Percentiles rank a stretch among this genome's conserved stretches.
phyloP scores from a whole-genome alignment of 352 stramenopile genomes.

The Phytopythium cucurbitacearum region DNA sequence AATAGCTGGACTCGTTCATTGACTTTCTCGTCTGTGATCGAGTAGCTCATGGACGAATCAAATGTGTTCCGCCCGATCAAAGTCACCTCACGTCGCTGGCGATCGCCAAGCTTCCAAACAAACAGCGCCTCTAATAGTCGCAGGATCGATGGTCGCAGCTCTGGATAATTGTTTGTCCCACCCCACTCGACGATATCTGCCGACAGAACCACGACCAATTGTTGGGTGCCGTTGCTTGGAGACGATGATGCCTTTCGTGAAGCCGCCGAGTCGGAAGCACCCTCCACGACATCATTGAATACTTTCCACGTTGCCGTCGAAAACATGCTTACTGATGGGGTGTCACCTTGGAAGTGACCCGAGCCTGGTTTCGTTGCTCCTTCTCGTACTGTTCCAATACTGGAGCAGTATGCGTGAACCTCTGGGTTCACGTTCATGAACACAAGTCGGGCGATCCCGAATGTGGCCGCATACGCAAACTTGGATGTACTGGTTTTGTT shows the following conservation, averaged over 20 bases:
- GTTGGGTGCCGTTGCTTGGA: constrained; percentile 34
- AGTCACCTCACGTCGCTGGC: constrained; percentile 24
- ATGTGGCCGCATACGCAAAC: constrained; percentile 33
- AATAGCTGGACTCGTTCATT: constrained; percentile 43
- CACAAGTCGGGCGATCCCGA: constrained; percentile 46
- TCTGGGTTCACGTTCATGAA: constrained; percentile 58
- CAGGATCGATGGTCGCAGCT: constrained; percentile 37
- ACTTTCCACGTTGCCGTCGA: constrained; percentile 57
- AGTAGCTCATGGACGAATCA: constrained; percentile 37
- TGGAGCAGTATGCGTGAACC: constrained; percentile 23
- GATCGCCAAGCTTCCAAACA: constrained; percentile 48
- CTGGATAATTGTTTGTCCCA: constrained; percentile 21
- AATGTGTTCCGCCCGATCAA: constrained; percentile 36
- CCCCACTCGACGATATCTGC: constrained; percentile 44
- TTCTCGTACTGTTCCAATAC: background rate
- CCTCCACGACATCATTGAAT: constrained; percentile 45
- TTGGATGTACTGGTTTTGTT: constrained; percentile 56
- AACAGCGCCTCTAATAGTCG: constrained; percentile 64
- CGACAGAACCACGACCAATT: constrained; percentile 47
- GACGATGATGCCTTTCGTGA: constrained; percentile 2
- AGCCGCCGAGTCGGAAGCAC: background rate
- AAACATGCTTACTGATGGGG: constrained; percentile 26
- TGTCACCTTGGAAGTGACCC: background rate
- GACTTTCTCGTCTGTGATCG: constrained; percentile 59
- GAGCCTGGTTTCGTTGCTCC: constrained; percentile 7